A percentile compares a stretch with the other conserved stretches of the same genome.
phyloP scores from a whole-genome alignment of 164 flowering plant species.

The Liquidambar formosana region DNA sequence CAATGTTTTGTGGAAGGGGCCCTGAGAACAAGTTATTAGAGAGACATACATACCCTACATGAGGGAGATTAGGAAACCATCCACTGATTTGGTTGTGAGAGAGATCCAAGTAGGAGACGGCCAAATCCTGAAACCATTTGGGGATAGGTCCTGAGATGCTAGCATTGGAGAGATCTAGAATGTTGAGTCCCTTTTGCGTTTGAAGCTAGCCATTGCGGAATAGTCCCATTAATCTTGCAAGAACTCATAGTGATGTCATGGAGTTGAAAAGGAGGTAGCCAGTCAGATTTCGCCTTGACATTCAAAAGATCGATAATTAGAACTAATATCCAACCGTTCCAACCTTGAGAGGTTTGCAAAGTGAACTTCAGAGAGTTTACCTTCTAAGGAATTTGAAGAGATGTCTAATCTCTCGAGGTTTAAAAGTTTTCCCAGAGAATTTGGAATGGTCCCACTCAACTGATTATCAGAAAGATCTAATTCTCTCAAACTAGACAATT shows the following conservation, averaged over 20 bases:
- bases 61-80: too few relatives aligned
- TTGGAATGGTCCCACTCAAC: not conserved
- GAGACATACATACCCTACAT: too few relatives aligned
- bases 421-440: not conserved
- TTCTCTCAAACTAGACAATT: too few relatives aligned
- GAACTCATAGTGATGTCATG: not conserved
- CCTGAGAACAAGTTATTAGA: too few relatives aligned
- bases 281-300: not conserved
- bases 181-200: not conserved
- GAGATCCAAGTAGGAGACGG: conserved; percentile 12
- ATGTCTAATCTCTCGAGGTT: not conserved
- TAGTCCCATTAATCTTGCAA: too few relatives aligned
- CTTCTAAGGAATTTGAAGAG: conserved; percentile 2
- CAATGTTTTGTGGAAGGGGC: conserved; percentile 9
- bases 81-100: conserved; percentile 12
- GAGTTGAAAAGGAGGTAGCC: conserved; percentile 12
- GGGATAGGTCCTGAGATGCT: conserved; percentile 6
- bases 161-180: not conserved
- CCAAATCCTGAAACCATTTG: not conserved
- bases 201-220: conserved; percentile 3
- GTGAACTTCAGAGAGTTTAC: conserved; percentile 2
- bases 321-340: not conserved
- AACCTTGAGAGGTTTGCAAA: conserved; percentile 8
- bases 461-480: not conserved
- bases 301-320: conserved; percentile 6